These are phyloP conservation scores for Suillus luteus DNA, from an alignment of 768 basidiomycete species.

Conservation along the genomic window DNA sequence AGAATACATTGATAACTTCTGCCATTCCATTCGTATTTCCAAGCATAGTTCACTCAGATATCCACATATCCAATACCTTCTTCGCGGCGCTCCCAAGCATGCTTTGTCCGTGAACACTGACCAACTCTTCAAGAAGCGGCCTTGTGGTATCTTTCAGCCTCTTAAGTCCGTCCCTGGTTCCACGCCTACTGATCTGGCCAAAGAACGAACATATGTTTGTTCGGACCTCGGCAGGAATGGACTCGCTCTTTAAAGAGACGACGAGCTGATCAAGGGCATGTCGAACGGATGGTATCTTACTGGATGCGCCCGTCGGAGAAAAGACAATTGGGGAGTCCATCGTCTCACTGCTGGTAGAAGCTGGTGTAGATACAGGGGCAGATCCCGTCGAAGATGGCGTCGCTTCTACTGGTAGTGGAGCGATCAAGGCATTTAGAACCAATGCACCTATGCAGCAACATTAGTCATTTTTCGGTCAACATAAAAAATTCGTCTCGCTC, in stretches of 20 bases:
- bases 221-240: slow-evolving; percentile 70
- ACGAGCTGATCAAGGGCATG: slow-evolving; percentile 71
- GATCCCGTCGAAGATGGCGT: slow-evolving; percentile 33
- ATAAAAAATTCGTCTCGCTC: slow-evolving; percentile 26
- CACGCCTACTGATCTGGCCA: slow-evolving; percentile 59
- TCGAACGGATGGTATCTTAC: slow-evolving; percentile 46
- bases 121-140: slow-evolving; percentile 54
- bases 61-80: slow-evolving; percentile 46
- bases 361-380: slow-evolving; percentile 38
- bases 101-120: slow-evolving; percentile 35
- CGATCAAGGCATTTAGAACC: slow-evolving; percentile 61
- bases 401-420: slow-evolving; percentile 47
- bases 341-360: slow-evolving; percentile 45
- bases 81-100: slow-evolving; percentile 42
- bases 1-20: slow-evolving; percentile 2
- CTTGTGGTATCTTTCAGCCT: slow-evolving; percentile 52
- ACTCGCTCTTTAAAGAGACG: slow-evolving; percentile 55
- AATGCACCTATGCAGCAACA: slow-evolving; percentile 48
- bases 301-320: slow-evolving; percentile 40
- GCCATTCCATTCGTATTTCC: neutral
- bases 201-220: slow-evolving; percentile 76
- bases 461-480: slow-evolving; percentile 6
- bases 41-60: slow-evolving; percentile 14
- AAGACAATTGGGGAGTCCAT: slow-evolving; percentile 48
- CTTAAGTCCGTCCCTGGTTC: slow-evolving; percentile 47